phyloP scores from a whole-genome alignment of 2,329 filamentous ascomycete genomes.

The Diplodia sapinea region DNA sequence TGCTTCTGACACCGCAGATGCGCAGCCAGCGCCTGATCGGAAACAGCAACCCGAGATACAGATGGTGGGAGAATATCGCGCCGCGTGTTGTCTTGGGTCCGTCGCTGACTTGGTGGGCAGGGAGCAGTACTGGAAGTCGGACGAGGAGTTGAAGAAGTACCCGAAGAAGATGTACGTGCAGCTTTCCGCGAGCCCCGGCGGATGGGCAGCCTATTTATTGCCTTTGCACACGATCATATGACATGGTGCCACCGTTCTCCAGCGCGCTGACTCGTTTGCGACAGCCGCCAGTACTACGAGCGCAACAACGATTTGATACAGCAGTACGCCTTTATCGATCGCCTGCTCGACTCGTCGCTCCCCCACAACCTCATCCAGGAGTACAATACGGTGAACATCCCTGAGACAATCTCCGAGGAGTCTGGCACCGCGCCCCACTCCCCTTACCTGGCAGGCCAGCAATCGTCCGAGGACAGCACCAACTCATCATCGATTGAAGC shows the following conservation, averaged over 20 bases:
- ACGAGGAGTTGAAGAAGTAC: constrained; percentile 74
- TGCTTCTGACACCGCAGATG: constrained; percentile 67
- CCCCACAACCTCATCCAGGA: constrained; percentile 91
- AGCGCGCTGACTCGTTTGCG: constrained; percentile 1
- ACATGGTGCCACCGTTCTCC: constrained; percentile 32
- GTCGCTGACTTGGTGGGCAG: constrained; percentile 37
- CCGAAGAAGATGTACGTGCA: constrained; percentile 68
- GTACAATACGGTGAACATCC: constrained; percentile 72
- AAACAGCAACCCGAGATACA: constrained; percentile 82
- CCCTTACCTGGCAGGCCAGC: constrained; percentile 31
- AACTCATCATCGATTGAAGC: constrained; percentile 37
- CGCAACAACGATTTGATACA: constrained; percentile 86
- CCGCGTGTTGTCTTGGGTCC: neutral
- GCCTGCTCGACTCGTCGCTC: constrained; percentile 87
- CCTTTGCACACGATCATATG: constrained; percentile 1
- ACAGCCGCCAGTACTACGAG: constrained; percentile 81
- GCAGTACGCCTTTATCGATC: constrained; percentile 92
- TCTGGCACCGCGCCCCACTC: constrained; percentile 42
- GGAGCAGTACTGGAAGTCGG: constrained; percentile 83
- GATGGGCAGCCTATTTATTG: neutral
- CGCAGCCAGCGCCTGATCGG: constrained; percentile 87
- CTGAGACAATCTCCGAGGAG: constrained; percentile 79
- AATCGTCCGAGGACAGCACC: constrained; percentile 37
- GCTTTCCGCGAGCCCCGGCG: neutral
- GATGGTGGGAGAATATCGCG: constrained; percentile 59